phyloP scores from a whole-genome alignment of 2,329 filamentous ascomycete genomes.

The Claviceps sp. region DNA sequence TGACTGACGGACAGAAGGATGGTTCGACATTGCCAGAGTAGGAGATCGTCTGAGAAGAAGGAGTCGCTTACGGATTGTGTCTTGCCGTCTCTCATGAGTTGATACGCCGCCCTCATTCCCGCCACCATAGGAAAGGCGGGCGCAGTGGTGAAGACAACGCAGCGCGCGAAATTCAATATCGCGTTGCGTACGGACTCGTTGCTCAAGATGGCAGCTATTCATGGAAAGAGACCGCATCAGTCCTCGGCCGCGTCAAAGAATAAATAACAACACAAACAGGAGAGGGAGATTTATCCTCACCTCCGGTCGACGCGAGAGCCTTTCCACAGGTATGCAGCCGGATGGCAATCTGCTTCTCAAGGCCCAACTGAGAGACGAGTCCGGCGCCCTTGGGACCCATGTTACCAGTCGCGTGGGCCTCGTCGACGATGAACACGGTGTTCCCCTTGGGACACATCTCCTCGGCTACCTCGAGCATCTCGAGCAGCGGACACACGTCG shows the following conservation, averaged over 20 bases:
- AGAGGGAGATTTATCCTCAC: conserved; percentile 5
- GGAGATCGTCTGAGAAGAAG: not conserved
- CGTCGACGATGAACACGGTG: conserved; percentile 40
- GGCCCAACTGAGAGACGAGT: conserved; percentile 32
- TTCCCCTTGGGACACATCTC: conserved; percentile 22
- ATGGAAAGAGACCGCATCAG: not conserved
- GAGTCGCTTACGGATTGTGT: conserved; percentile 5
- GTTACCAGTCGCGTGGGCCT: conserved; percentile 31
- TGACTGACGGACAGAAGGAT: not conserved
- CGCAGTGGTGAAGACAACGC: conserved; percentile 10
- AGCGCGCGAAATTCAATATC: conserved; percentile 11
- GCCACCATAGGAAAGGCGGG: conserved; percentile 12
- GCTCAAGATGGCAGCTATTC: conserved; percentile 10
- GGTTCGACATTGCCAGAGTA: not conserved
- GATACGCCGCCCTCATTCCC: conserved; percentile 9
- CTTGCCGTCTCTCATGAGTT: conserved; percentile 7
- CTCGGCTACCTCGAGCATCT: conserved; percentile 20
- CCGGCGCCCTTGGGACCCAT: conserved; percentile 35
- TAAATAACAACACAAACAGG: not conserved
- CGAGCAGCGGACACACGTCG: conserved; percentile 25
- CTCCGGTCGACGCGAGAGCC: conserved; percentile 28
- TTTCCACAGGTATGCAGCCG: conserved; percentile 40
- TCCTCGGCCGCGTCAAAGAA: not conserved
- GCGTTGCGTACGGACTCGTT: conserved; percentile 8
- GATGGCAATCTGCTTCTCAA: conserved; percentile 36